A percentile compares a stretch with the other conserved stretches of the same genome.
Evolutionary conservation across 257 asterid species (phyloP).

Genomic region (Solanum bulbocastanum): DNA sequence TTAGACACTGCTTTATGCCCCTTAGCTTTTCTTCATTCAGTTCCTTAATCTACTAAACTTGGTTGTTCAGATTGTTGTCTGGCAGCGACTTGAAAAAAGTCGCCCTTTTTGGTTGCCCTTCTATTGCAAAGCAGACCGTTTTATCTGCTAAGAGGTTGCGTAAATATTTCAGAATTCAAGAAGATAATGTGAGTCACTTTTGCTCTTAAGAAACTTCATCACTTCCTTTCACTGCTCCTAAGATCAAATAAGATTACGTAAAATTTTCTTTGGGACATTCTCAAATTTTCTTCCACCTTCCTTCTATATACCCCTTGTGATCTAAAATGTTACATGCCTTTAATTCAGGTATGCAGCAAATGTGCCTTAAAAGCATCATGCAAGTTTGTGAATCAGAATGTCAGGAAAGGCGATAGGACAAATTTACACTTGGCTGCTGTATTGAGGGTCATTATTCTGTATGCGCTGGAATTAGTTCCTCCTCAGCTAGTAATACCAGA

Average conservation of each 20-base stretch:
- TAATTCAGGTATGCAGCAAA: conserved; percentile 58
- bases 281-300: not conserved
- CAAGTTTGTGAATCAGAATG: conserved; percentile 33
- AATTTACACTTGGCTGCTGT: conserved; percentile 31
- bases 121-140: conserved; percentile 27
- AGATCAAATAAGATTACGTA: not conserved
- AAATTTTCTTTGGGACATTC: not conserved
- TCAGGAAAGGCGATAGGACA: conserved; percentile 9
- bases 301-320: not conserved
- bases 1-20: not conserved
- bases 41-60: conserved; percentile 11
- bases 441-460: conserved; percentile 37
- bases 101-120: conserved; percentile 80
- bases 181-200: conserved; percentile 37
- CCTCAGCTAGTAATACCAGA: conserved; percentile 44
- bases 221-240: not conserved
- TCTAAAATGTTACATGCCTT: not conserved
- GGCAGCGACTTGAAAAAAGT: conserved; percentile 68
- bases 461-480: conserved; percentile 58
- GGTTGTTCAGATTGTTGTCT: conserved; percentile 64
- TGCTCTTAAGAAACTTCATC: not conserved
- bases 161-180: conserved; percentile 51
- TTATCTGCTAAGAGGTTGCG: conserved; percentile 62
- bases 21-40: not conserved
- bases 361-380: conserved; percentile 53